Evolutionary conservation across 2,329 filamentous ascomycete genomes (phyloP).

Genomic region (Acarospora socialis): DNA sequence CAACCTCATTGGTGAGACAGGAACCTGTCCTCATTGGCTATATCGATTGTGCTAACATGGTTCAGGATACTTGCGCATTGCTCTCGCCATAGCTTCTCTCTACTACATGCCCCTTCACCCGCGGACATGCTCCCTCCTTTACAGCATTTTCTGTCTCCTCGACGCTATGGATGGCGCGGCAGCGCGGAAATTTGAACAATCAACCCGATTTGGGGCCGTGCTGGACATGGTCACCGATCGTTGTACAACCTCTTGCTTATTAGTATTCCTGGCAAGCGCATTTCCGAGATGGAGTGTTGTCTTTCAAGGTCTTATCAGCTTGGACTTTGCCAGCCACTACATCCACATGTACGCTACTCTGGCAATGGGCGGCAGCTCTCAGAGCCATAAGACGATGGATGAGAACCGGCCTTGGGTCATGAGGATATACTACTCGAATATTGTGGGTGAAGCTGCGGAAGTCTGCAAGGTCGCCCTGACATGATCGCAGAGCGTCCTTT

Average conservation of each 20-base stretch:
- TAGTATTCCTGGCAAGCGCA: constrained; percentile 87
- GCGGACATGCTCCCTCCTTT: constrained; percentile 71
- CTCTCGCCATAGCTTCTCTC: constrained; percentile 75
- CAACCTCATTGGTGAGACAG: constrained; percentile 62
- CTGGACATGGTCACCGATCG: constrained; percentile 98
- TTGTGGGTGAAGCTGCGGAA: no score
- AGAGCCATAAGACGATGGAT: constrained; percentile 89
- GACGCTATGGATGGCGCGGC: constrained; percentile 91
- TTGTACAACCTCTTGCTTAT: constrained; percentile 86
- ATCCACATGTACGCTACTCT: constrained; percentile 98
- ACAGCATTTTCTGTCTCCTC: constrained; percentile 86
- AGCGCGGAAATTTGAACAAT: constrained; percentile 76
- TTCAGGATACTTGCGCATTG: constrained; percentile 67
- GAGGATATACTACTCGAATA: constrained; percentile 89
- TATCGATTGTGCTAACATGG: no score
- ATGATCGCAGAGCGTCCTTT: constrained; percentile 79
- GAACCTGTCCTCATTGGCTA: constrained; percentile 1
- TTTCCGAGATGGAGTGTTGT: constrained; percentile 89
- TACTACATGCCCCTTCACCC: constrained; percentile 99
- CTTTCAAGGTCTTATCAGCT: constrained; percentile 82
- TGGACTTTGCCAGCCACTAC: constrained; percentile 93
- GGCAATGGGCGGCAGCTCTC: constrained; percentile 63
- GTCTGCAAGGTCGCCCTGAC: no score
- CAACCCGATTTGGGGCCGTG: constrained; percentile 88
- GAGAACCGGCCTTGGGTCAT: constrained; percentile 75